Evolutionary conservation across 805 yeast species (phyloP).

Genomic region (Priceomyces haplophilus): DNA sequence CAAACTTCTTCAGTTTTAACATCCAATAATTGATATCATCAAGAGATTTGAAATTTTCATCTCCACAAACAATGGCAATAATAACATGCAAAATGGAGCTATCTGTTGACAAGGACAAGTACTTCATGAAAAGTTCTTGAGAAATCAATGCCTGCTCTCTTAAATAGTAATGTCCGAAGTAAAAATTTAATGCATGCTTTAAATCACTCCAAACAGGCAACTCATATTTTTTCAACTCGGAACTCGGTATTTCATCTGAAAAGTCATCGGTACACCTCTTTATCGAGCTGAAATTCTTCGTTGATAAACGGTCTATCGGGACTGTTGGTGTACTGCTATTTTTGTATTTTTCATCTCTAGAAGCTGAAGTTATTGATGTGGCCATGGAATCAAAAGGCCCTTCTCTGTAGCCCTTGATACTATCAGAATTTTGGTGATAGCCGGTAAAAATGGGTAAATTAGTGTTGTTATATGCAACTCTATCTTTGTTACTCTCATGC

Average conservation of each 20-base stretch:
- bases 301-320: no score
- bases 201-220: conserved; percentile 22
- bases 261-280: no score
- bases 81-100: conserved; percentile 25
- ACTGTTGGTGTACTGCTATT: no score
- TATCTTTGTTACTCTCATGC: no score
- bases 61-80: conserved; percentile 19
- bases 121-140: conserved; percentile 16
- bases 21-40: conserved; percentile 22
- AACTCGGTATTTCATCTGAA: conserved; percentile 2
- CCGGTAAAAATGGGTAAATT: no score
- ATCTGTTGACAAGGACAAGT: conserved; percentile 19
- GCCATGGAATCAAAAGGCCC: no score
- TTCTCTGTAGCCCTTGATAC: no score
- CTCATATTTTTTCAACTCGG: conserved; percentile 18
- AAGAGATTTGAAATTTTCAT: conserved; percentile 5
- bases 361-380: no score
- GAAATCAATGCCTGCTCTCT: conserved; percentile 20
- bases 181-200: conserved; percentile 18
- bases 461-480: no score
- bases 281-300: no score
- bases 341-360: no score
- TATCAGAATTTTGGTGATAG: no score
- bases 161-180: conserved; percentile 21
- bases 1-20: conserved; percentile 14